phyloP scores from a whole-genome alignment of 163 green algal species.

The Scenedesmus sp. region DNA sequence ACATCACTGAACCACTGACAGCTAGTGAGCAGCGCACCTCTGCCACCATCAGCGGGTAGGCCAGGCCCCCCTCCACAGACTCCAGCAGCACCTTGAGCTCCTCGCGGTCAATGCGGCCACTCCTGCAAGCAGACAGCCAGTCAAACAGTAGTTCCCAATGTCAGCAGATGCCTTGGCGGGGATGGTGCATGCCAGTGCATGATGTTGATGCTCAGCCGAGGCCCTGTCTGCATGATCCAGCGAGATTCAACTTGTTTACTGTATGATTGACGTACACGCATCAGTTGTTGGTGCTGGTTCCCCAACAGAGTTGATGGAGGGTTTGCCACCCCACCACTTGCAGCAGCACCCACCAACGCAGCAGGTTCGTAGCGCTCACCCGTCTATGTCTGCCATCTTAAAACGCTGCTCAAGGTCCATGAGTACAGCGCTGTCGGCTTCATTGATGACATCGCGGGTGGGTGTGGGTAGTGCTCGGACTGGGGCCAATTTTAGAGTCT shows the following conservation, averaged over 20 bases:
- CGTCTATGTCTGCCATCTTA: constrained; percentile 59
- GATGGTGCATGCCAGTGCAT: neutral
- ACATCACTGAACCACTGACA: neutral
- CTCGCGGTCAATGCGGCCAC: constrained; percentile 60
- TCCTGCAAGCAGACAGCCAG: constrained; percentile 49
- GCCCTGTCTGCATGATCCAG: neutral
- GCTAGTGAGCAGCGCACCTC: constrained; percentile 44
- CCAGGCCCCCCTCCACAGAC: constrained; percentile 53
- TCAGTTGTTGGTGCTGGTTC: neutral
- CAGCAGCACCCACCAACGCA: neutral
- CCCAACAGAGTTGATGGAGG: neutral
- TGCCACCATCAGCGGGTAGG: constrained; percentile 54
- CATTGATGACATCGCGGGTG: constrained; percentile 22
- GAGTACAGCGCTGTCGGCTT: constrained; percentile 38
- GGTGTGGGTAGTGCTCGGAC: constrained; percentile 1
- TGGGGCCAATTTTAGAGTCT: neutral
- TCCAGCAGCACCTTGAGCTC: constrained; percentile 67
- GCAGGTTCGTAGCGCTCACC: constrained; percentile 46
- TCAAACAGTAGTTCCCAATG: neutral
- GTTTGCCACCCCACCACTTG: neutral
- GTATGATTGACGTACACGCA: neutral
- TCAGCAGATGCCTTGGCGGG: neutral
- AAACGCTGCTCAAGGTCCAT: constrained; percentile 55
- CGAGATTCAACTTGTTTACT: neutral
- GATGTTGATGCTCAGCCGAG: neutral